Percentiles rank a stretch among this genome's conserved stretches.
phyloP scores from a whole-genome alignment of 176 grass and related monocot genomes.

The Hsuehochloa calcarea region DNA sequence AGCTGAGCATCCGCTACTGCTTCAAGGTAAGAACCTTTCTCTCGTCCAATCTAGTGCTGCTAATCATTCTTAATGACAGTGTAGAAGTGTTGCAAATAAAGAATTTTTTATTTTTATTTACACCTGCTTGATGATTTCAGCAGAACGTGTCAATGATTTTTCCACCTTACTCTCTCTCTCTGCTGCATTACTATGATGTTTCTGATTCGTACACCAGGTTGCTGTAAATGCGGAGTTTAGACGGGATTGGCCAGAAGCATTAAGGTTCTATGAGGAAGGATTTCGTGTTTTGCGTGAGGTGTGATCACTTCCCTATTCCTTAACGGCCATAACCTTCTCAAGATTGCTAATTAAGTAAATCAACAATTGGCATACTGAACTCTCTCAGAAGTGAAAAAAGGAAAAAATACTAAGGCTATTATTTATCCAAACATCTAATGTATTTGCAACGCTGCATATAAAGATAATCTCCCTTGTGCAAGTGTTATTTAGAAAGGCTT shows the following conservation, averaged over 20 bases:
- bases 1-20: conserved; percentile 87
- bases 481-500: neutral
- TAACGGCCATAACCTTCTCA: conserved; percentile 6
- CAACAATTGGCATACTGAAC: conserved; percentile 5
- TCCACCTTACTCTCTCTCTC: neutral
- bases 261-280: conserved; percentile 95
- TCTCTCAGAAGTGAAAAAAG: conserved; percentile 16
- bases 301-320: conserved; percentile 32
- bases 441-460: neutral
- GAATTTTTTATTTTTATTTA: neutral
- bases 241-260: conserved; percentile 88
- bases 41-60: conserved; percentile 20
- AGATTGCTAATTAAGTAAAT: neutral
- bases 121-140: neutral
- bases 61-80: conserved; percentile 10
- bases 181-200: conserved; percentile 1
- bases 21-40: conserved; percentile 61
- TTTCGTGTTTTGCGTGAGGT: conserved; percentile 87
- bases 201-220: conserved; percentile 51
- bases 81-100: conserved; percentile 1
- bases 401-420: neutral
- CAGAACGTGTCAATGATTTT: neutral
- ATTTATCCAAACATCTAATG: neutral
- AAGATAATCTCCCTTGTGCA: conserved; percentile 5
- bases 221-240: conserved; percentile 96